Conservation (phyloP, 2,329 filamentous ascomycete species). For the Ophiocordyceps camponoti-saundersi region DNA sequence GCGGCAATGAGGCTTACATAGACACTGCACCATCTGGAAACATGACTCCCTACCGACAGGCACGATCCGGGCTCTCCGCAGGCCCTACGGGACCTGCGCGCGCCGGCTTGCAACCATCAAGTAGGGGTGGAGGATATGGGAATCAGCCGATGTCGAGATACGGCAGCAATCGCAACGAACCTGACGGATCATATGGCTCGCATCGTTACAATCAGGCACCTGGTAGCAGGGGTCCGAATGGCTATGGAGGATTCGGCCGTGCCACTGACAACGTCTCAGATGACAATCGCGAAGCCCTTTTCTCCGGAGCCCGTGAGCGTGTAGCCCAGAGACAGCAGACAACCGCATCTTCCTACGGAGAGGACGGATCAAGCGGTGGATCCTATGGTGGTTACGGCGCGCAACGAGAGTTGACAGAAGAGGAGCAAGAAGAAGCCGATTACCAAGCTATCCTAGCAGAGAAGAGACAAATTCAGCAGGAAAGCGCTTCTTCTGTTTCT, state of each 20-base stretch:
- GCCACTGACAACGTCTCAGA: conserved; percentile 26
- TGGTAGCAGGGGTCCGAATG: conserved; percentile 30
- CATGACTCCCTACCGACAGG: conserved; percentile 28
- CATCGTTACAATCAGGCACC: conserved; percentile 27
- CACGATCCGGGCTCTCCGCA: conserved; percentile 17
- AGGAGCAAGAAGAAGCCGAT: conserved; percentile 59
- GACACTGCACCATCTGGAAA: conserved; percentile 27
- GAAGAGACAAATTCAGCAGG: conserved; percentile 56
- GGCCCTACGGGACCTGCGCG: conserved; percentile 13
- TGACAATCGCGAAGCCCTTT: conserved; percentile 44
- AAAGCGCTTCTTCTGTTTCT: conserved; percentile 34
- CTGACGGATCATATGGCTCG: conserved; percentile 30
- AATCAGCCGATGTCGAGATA: conserved; percentile 24
- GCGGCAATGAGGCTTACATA: conserved; percentile 35
- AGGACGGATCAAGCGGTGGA: conserved; percentile 9
- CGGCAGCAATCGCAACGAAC: conserved; percentile 34
- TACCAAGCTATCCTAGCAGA: conserved; percentile 40
- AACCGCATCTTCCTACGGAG: conserved; percentile 8
- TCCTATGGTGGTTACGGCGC: conserved; percentile 42
- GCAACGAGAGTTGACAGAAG: conserved; percentile 63
- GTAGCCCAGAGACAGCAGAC: conserved; percentile 20
- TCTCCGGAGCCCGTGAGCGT: conserved; percentile 36
- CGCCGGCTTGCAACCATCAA: background rate
- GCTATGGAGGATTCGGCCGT: conserved; percentile 43
- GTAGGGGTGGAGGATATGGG: conserved; percentile 3